Evolutionary conservation across 331 rosid species (phyloP), one percentile per base, ranked within the genome.

Genomic region (Prunus yedoensis): DNA sequence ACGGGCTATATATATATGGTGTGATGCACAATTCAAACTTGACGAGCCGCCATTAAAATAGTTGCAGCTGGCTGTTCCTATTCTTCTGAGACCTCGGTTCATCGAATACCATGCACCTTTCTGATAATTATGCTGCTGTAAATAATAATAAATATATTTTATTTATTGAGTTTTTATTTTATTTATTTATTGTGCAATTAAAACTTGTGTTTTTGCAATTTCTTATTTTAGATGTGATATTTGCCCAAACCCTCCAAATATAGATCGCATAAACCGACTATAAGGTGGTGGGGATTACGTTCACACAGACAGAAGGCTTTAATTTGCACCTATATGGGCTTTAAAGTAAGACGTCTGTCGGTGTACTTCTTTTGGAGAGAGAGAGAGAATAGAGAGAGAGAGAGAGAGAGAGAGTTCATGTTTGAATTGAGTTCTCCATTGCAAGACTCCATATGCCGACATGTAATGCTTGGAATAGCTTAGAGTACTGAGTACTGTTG

Each of bases 351-450:
- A 41, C 10, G 18, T 18, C 43, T 76, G 92, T 86, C 86, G 91
- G 91, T 79, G 45, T 80, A 6, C 75, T 46, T 35, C 49, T 12
- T 81, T 66, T 45, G 3, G n/a, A n/a, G n/a, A n/a, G n/a, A n/a
- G n/a, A n/a, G n/a, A n/a, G n/a, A n/a, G n/a, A n/a, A n/a, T n/a
- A n/a, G 21, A 21, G 21, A 21, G 21, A 21, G 21, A 21, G 21
- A 21, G 18, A 25, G n/a, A 60, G 28, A n/a, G 12, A 70, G 35
- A 79, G 79, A 77, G 58, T 41, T 87, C 88, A 84, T 88, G 64
- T 89, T 85, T 67, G 89, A 91, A 77, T 88, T 86, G 90, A 78
- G 58, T 73, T 88, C 54, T 43, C n/a, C 3, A 15, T 38, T 18
- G 17, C 8, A 45, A 35, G 76, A 73, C 85, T 66, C 85, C 63